Evolutionary conservation across 2,329 filamentous ascomycete genomes (phyloP).

Genomic region (Coniochaeta sp.): DNA sequence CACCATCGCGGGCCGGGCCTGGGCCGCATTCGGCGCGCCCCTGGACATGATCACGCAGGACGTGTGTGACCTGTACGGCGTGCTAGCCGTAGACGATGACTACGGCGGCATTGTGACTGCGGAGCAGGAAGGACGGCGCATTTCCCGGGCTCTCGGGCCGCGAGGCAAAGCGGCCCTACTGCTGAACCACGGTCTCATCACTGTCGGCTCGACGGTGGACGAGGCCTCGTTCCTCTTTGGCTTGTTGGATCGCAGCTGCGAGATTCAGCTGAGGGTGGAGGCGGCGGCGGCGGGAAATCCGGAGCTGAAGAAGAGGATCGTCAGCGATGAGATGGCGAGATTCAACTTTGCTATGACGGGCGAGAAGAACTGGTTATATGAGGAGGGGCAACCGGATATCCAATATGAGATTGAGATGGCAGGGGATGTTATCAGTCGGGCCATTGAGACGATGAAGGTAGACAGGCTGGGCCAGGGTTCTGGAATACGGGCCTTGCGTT

Average conservation of each 20-base stretch:
- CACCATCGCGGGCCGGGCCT: slow-evolving; percentile 53
- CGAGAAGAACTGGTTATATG: slow-evolving; percentile 37
- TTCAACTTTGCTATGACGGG: slow-evolving; percentile 29
- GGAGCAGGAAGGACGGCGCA: slow-evolving; percentile 55
- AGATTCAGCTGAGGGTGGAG: slow-evolving; percentile 58
- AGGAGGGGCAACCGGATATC: slow-evolving; percentile 37
- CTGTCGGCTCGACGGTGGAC: slow-evolving; percentile 64
- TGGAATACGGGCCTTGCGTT: too few relatives aligned
- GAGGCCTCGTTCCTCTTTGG: slow-evolving; percentile 66
- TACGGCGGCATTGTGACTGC: slow-evolving; percentile 49
- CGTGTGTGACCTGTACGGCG: slow-evolving; percentile 56
- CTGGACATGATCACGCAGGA: slow-evolving; percentile 68
- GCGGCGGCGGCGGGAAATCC: slow-evolving; percentile 44
- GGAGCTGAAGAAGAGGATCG: slow-evolving; percentile 30
- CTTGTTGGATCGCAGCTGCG: slow-evolving; percentile 59
- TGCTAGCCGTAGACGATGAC: slow-evolving; percentile 49
- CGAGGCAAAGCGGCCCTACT: slow-evolving; percentile 55
- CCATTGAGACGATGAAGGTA: background rate
- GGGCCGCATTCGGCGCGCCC: slow-evolving; percentile 55
- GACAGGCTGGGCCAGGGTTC: background rate
- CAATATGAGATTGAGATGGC: slow-evolving; percentile 35
- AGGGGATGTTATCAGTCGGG: slow-evolving; percentile 15
- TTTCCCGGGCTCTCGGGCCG: slow-evolving; percentile 54
- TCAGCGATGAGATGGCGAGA: slow-evolving; percentile 28
- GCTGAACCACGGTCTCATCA: slow-evolving; percentile 65